Base-by-base conservation (phyloP, 805 yeast genomes). In the Cephaloascus fragrans region DNA sequence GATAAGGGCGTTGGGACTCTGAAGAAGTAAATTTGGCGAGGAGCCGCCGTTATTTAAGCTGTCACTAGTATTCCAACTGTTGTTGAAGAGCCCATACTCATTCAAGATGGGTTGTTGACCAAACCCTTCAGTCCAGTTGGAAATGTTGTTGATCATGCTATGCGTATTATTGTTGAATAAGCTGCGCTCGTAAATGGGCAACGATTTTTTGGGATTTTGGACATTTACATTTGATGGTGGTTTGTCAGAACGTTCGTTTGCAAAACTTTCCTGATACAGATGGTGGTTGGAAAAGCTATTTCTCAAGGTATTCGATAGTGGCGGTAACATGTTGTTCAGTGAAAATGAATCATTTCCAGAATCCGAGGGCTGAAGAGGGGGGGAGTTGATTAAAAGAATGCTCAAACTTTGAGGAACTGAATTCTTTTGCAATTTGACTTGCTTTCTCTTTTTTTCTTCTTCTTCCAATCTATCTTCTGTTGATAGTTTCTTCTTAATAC, bases 141-240 rank as follows among this genome's bases (percentile, higher is more conserved):
- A 73, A 29, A 76, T 76, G 47, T 75, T 74, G 48, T 64, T 74
- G 47, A 76, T 76, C 83, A 76, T 76, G 26, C 69, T 69, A 32
- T 73, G 75, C 1, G 80, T 71, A 19, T 79, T 66, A 12, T 70
- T 73, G 23, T 55, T 62, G 45, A 61, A 59, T 19, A 63, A 63
- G 32, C 57, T 42, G 23, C 54, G 44, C 31, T 58, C 60, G 4
- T 61, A 57, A 3, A 52, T 44, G 19, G 38, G 38, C 10, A 46
- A 40, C 20, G 5, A 18, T 14, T 16, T 10, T 29, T 6, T 19
- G 43, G 29, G 39, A 16, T 17, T 34, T 10, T 32, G 42, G 31
- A 26, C 20, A n/a, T 29, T 33, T 15, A 19, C 16, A 8, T 17
- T 20, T 17, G 23, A 34, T 15, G n/a, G 16, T 19, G n/a, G n/a